Conservation (phyloP, 2,329 filamentous ascomycete genomes). For the Cladosporium sp. region DNA sequence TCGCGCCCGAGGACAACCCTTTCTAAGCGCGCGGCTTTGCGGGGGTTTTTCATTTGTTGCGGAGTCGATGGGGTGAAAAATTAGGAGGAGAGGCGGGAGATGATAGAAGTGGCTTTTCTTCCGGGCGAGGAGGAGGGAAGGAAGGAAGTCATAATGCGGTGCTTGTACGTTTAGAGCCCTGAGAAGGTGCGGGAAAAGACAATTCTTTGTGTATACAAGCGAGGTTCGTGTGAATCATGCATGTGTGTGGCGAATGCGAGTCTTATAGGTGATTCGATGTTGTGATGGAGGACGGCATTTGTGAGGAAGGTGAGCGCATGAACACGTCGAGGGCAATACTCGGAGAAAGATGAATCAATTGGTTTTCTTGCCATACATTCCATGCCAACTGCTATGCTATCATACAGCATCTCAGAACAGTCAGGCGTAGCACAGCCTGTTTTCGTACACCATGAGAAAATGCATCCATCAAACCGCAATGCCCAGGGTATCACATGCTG, state of each 20-base stretch:
- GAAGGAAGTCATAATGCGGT: background rate
- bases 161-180: constrained; percentile 8
- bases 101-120: background rate
- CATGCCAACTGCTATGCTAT: no score
- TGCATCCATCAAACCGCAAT: background rate
- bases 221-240: background rate
- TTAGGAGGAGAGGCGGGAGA: background rate
- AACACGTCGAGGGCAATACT: background rate
- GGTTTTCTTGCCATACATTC: constrained; percentile 8
- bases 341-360: background rate
- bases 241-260: background rate
- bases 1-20: constrained; percentile 61
- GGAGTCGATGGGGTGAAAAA: background rate
- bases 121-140: background rate
- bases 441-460: background rate
- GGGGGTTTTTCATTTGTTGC: constrained; percentile 1
- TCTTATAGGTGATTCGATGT: background rate
- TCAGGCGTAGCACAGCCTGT: constrained; percentile 2
- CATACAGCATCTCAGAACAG: no score
- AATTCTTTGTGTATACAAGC: background rate
- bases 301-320: no score
- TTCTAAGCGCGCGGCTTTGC: constrained; percentile 34
- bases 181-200: background rate
- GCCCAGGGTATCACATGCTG: constrained; percentile 1
- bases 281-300: background rate